Base-by-base conservation (phyloP, 2,329 filamentous ascomycete species). In the Albifimbria verrucaria region DNA sequence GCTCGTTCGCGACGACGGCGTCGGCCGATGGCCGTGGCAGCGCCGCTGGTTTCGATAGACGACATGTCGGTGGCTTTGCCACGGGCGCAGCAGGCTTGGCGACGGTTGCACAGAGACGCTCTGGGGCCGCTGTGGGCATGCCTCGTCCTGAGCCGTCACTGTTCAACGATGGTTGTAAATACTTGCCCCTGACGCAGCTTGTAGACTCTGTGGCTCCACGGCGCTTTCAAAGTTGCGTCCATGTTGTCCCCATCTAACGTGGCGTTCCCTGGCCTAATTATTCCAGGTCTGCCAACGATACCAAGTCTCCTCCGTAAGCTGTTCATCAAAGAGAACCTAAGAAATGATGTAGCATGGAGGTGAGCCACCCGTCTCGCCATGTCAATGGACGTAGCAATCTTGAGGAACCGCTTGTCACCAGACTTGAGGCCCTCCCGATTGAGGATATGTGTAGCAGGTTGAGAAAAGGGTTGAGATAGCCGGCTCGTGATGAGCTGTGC, bases 361-460 rank as follows among this genome's bases (percentile, higher is more conserved):
- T 78, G 70, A 1, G 74, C 71, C 51, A 72, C 75, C 22, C 62
- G 61, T 43, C 64, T 60, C 12, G 68, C 63, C 9, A 70, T 62
- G 12, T 73, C 71, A 18, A 72, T 60, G 20, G 75, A 66, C 4
- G 75, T 72, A 0, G 77, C 75, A 52, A 79, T 69, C 61, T 78
- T 78, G 25, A 78, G 60, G 50, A 82, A 78, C 3, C 77, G 70
- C 59, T 73, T 77, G 57, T 79, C 74, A 4, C 76, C 74, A 2
- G 66, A 59, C 1, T 72, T 67, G 11, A 68, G 62, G 12, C 73
- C 76, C 52, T 83, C 84, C 23, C 85, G 79, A 65, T 86, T 82
- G 50, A 86, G 76, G 52, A 89, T 88, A 61, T 90, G 86, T 43
- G 86, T 85, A 3, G 87, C 84, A 0, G 87, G 87, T 24, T 81